phyloP scores from a whole-genome alignment of 257 asterid species.

The Nicotiana benthamiana region DNA sequence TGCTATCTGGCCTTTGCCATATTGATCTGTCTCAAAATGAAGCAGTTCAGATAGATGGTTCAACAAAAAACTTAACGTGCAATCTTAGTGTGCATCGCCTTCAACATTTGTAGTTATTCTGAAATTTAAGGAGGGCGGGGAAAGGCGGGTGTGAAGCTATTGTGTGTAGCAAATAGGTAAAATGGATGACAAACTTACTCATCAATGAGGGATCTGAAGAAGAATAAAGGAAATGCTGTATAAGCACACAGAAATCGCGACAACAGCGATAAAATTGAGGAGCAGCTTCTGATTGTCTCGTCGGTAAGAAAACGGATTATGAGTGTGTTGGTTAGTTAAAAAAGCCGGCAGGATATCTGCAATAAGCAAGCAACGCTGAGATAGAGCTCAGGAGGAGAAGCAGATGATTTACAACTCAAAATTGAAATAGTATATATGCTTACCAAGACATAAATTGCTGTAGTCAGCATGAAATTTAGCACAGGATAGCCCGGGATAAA shows the following conservation, averaged over 20 bases:
- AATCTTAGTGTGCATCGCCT: background rate
- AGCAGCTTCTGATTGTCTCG: slow-evolving; percentile 60
- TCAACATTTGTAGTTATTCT: background rate
- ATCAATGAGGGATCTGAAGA: slow-evolving; percentile 55
- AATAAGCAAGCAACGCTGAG: slow-evolving; percentile 2
- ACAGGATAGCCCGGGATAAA: slow-evolving; percentile 92
- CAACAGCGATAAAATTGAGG: slow-evolving; percentile 60
- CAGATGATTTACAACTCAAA: background rate
- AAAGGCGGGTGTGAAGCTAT: background rate
- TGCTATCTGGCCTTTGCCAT: background rate
- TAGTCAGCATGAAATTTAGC: slow-evolving; percentile 92
- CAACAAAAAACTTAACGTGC: background rate
- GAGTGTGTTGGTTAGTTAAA: slow-evolving; percentile 84
- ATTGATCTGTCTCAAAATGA: background rate
- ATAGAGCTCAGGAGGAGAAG: background rate
- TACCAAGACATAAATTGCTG: slow-evolving; percentile 77
- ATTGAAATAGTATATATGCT: slow-evolving; percentile 14
- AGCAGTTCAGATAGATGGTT: background rate
- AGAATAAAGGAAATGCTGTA: slow-evolving; percentile 59
- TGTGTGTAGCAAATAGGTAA: background rate
- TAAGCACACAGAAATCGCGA: slow-evolving; percentile 41
- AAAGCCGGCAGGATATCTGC: slow-evolving; percentile 77
- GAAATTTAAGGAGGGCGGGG: background rate
- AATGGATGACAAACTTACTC: slow-evolving; percentile 29
- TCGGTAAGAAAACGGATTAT: slow-evolving; percentile 75